A percentile compares a stretch with the other conserved stretches of the same genome.
Conservation (phyloP, 441 rosid species). For the Populus hybrid region DNA sequence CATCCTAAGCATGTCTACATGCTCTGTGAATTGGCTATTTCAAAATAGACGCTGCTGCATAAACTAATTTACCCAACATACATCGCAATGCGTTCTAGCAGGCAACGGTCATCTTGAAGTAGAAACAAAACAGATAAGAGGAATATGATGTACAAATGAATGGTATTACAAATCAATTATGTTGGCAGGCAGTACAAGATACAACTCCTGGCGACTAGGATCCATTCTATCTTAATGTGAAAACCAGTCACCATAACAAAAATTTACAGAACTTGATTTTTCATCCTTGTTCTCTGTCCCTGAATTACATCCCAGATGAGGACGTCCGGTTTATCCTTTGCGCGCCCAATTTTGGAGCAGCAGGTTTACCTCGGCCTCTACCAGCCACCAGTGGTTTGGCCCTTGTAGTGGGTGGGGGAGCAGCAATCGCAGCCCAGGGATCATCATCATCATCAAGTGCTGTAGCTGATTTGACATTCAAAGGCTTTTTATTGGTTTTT, state of each 20-base stretch:
- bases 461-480: constrained; percentile 55
- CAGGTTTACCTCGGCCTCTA: constrained; percentile 76
- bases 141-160: constrained; percentile 35
- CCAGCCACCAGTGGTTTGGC: constrained; percentile 77
- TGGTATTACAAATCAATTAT: constrained; percentile 55
- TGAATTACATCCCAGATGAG: constrained; percentile 57
- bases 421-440: constrained; percentile 97
- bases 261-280: constrained; percentile 34
- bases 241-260: constrained; percentile 35
- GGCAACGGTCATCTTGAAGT: neutral
- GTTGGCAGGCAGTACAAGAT: constrained; percentile 15
- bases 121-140: neutral
- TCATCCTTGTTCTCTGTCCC: neutral
- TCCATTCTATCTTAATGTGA: constrained; percentile 6
- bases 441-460: constrained; percentile 65
- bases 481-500: constrained; percentile 55
- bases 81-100: neutral
- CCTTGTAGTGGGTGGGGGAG: constrained; percentile 84
- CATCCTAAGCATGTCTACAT: constrained; percentile 5
- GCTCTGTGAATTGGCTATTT: neutral
- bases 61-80: constrained; percentile 5
- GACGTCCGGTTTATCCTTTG: constrained; percentile 88
- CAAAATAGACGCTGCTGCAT: neutral
- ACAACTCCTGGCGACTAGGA: constrained; percentile 22
- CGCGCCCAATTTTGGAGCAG: constrained; percentile 76